Conservation (phyloP, 208 protist genomes). For the Balamuthia mandrillaris region DNA sequence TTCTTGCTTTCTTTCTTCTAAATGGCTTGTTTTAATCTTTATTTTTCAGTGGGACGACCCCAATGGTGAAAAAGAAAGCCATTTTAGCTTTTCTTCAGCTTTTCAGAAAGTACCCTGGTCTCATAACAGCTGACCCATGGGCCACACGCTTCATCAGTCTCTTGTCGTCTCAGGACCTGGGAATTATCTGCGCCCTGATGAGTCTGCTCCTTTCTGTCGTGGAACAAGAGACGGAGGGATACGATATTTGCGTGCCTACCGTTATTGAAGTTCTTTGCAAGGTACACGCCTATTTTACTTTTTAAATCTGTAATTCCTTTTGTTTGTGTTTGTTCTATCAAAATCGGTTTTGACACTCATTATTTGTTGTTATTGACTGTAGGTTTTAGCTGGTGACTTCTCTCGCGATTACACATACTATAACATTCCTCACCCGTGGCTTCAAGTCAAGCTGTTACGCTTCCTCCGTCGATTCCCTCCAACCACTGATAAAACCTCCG, state of each 20-base stretch:
- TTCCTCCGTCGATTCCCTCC: constrained; percentile 91
- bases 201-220: constrained; percentile 86
- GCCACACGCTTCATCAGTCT: constrained; percentile 80
- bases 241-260: constrained; percentile 67
- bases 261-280: constrained; percentile 80
- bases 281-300: background rate
- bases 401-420: constrained; percentile 94
- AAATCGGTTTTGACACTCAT: background rate
- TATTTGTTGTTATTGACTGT: constrained; percentile 4
- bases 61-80: constrained; percentile 95
- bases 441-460: constrained; percentile 95
- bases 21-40: background rate
- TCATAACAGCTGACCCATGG: constrained; percentile 70
- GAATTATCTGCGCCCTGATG: constrained; percentile 86
- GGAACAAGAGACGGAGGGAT: constrained; percentile 67
- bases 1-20: background rate
- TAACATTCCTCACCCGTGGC: constrained; percentile 93
- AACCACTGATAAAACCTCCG: constrained; percentile 51
- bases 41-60: background rate
- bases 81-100: constrained; percentile 93
- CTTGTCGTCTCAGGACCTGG: constrained; percentile 77
- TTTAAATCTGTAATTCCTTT: background rate
- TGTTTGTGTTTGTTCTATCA: background rate
- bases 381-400: constrained; percentile 54
- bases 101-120: constrained; percentile 88